A percentile compares a stretch with the other conserved stretches of the same genome.
These are phyloP conservation scores for Dianthus caryophyllus DNA, from an alignment of 148 eudicot genomes.

Conservation along the genomic window DNA sequence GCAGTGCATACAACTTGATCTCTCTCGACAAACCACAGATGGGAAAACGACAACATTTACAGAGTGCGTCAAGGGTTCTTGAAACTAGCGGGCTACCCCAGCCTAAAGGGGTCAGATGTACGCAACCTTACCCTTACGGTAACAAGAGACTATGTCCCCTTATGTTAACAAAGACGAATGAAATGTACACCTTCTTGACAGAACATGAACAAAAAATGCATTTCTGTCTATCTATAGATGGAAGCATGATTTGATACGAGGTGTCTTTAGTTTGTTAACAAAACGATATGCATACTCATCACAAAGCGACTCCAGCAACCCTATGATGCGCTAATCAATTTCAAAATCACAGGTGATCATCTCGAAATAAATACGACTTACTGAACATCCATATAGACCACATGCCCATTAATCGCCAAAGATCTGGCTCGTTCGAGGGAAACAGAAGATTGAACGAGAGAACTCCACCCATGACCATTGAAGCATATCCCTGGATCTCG, in stretches of 20 bases:
- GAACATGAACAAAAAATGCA: neutral
- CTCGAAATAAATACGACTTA: constrained; percentile 33
- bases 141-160: too few relatives aligned
- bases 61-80: too few relatives aligned
- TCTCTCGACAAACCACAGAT: too few relatives aligned
- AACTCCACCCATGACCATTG: constrained; percentile 84
- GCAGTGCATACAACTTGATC: too few relatives aligned
- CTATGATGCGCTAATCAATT: neutral
- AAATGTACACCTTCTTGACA: too few relatives aligned
- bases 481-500: constrained; percentile 81
- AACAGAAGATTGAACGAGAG: constrained; percentile 89
- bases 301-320: neutral
- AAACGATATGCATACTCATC: neutral
- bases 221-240: neutral
- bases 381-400: constrained; percentile 99
- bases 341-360: neutral
- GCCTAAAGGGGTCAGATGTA: too few relatives aligned
- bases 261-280: neutral
- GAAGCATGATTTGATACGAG: neutral
- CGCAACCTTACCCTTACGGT: too few relatives aligned
- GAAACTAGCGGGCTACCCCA: too few relatives aligned
- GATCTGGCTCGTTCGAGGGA: constrained; percentile 88
- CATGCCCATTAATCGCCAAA: constrained; percentile 99
- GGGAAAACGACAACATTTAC: too few relatives aligned
- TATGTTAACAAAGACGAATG: too few relatives aligned